Conservation (phyloP, 2,329 filamentous ascomycete genomes). For the Penicillium decumbens region DNA sequence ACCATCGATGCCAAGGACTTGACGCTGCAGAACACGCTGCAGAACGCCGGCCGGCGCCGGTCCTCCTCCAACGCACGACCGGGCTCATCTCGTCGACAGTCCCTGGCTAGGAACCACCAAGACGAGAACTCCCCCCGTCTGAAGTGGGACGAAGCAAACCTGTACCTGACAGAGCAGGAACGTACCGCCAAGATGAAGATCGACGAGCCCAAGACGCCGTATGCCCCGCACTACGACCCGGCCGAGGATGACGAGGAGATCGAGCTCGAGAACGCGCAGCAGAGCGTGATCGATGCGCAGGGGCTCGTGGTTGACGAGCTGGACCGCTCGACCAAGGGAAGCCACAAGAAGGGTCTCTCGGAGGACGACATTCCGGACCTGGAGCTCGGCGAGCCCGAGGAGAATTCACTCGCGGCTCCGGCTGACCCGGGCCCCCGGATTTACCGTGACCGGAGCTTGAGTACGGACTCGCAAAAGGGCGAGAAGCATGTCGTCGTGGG, state of each 20-base stretch:
- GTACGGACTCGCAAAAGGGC: conserved; percentile 39
- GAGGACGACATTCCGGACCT: conserved; percentile 87
- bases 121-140: conserved; percentile 66
- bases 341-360: conserved; percentile 41
- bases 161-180: conserved; percentile 95
- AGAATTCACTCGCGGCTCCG: conserved; percentile 49
- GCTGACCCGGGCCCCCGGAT: conserved; percentile 43
- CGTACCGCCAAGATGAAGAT: conserved; percentile 98
- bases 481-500: conserved; percentile 82
- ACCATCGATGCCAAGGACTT: conserved; percentile 69
- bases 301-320: conserved; percentile 66
- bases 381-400: conserved; percentile 88
- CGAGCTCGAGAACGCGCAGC: conserved; percentile 27
- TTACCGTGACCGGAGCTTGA: conserved; percentile 39
- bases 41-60: conserved; percentile 84
- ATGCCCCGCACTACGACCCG: conserved; percentile 86
- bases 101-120: conserved; percentile 49
- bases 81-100: conserved; percentile 67
- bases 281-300: conserved; percentile 59
- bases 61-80: conserved; percentile 70
- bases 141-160: conserved; percentile 98
- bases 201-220: conserved; percentile 95
- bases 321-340: conserved; percentile 48
- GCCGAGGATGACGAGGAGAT: conserved; percentile 75
- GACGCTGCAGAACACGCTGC: conserved; percentile 87